These are phyloP conservation scores for Cordyceps sp. DNA, from an alignment of 2,329 filamentous ascomycete genomes.

Conservation along the genomic window DNA sequence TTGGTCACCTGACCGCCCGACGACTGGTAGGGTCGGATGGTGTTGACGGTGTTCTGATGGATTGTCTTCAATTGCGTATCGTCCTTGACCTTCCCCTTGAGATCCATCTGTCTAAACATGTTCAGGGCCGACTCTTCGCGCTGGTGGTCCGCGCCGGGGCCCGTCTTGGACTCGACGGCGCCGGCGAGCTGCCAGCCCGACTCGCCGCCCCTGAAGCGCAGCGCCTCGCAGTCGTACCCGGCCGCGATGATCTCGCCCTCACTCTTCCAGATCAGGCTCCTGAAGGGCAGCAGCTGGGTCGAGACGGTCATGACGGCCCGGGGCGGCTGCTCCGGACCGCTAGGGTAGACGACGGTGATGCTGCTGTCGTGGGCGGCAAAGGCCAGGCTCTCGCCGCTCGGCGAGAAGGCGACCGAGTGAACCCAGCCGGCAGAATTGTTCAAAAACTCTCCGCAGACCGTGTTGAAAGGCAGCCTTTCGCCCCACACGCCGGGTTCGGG, in stretches of 20 bases:
- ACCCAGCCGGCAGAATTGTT: constrained; percentile 97
- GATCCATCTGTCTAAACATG: constrained; percentile 98
- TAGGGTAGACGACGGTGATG: constrained; percentile 90
- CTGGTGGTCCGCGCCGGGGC: constrained; percentile 40
- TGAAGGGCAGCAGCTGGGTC: constrained; percentile 82
- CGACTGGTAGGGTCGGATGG: constrained; percentile 59
- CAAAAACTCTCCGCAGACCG: constrained; percentile 87
- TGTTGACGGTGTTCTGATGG: constrained; percentile 93
- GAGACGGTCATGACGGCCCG: constrained; percentile 78
- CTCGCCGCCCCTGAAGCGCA: constrained; percentile 67
- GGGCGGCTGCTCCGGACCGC: constrained; percentile 77
- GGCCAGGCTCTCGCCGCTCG: constrained; percentile 79
- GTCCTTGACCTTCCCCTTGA: constrained; percentile 82
- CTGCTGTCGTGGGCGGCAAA: constrained; percentile 94
- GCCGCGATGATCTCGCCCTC: constrained; percentile 92
- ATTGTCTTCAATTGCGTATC: constrained; percentile 90
- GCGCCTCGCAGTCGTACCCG: constrained; percentile 80
- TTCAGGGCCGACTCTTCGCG: constrained; percentile 88
- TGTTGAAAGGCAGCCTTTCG: constrained; percentile 92
- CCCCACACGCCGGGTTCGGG: constrained; percentile 86
- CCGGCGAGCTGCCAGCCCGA: constrained; percentile 73
- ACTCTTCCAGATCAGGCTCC: constrained; percentile 79
- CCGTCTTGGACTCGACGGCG: constrained; percentile 60
- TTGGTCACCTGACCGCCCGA: constrained; percentile 49
- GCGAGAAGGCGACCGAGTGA: constrained; percentile 83